Evolutionary conservation across 1,284 basidiomycete species (phyloP).

Genomic region (Ganoderma lucidum): DNA sequence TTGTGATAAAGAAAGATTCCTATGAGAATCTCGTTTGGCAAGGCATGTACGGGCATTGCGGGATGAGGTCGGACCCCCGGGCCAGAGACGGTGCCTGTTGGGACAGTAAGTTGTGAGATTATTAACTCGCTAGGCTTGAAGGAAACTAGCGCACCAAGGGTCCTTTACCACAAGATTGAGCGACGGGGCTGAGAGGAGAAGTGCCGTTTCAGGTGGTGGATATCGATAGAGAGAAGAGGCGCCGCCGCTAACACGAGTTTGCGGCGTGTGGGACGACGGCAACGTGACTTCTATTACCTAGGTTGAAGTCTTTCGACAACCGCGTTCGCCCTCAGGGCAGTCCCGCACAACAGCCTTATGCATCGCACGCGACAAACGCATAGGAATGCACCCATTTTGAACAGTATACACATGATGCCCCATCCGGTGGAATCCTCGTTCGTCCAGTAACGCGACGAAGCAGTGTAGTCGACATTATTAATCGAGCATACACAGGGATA

Average conservation of each 20-base stretch:
- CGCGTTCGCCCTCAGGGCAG: no score
- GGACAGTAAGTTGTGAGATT: not conserved
- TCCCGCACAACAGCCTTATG: no score
- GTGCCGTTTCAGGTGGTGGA: not conserved
- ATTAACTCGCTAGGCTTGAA: not conserved
- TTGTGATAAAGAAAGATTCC: not conserved
- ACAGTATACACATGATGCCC: not conserved
- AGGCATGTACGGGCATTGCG: not conserved
- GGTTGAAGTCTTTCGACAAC: not conserved
- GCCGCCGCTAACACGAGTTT: not conserved
- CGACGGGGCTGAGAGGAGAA: not conserved
- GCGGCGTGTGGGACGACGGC: not conserved
- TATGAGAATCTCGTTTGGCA: not conserved
- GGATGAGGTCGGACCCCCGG: not conserved
- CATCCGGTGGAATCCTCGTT: not conserved
- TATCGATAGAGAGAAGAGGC: not conserved
- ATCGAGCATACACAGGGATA: not conserved
- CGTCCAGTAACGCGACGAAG: not conserved
- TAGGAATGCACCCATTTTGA: not conserved
- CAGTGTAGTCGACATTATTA: not conserved
- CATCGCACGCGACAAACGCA: no score
- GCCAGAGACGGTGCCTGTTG: not conserved
- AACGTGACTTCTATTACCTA: not conserved
- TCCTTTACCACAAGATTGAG: not conserved
- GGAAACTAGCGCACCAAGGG: not conserved